phyloP scores from a whole-genome alignment of 768 basidiomycete species.

The Fomitopsis serialis region DNA sequence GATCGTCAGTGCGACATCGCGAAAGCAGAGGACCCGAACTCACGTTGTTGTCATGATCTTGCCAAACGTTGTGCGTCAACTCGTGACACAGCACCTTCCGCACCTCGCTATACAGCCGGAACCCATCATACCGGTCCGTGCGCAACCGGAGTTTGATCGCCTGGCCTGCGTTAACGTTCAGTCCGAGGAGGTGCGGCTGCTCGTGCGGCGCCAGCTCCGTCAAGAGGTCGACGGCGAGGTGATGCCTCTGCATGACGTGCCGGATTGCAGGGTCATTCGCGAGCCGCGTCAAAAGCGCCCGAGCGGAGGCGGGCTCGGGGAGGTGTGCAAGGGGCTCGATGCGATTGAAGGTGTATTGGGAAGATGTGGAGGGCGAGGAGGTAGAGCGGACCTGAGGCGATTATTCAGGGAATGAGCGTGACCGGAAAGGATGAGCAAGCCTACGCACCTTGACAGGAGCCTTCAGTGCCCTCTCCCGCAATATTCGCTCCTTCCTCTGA shows the following conservation, averaged over 20 bases:
- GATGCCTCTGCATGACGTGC: slow-evolving; percentile 66
- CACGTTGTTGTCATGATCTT: slow-evolving; percentile 69
- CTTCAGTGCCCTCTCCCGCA: slow-evolving; percentile 53
- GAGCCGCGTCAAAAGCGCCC: slow-evolving; percentile 48
- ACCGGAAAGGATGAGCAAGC: not conserved
- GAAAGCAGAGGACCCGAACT: slow-evolving; percentile 19
- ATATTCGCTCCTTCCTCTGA: slow-evolving; percentile 49
- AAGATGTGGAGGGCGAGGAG: slow-evolving; percentile 28
- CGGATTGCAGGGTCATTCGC: slow-evolving; percentile 67
- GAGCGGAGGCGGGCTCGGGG: slow-evolving; percentile 55
- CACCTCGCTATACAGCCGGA: slow-evolving; percentile 58
- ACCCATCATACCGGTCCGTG: slow-evolving; percentile 69
- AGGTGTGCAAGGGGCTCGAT: slow-evolving; percentile 59
- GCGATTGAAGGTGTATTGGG: slow-evolving; percentile 58
- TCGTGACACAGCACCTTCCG: slow-evolving; percentile 74
- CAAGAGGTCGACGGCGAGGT: slow-evolving; percentile 61
- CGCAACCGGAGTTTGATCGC: slow-evolving; percentile 64
- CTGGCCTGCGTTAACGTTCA: slow-evolving; percentile 59
- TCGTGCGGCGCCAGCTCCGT: slow-evolving; percentile 81
- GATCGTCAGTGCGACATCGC: not conserved
- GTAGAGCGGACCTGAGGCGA: slow-evolving; percentile 49
- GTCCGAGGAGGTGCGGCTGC: slow-evolving; percentile 60
- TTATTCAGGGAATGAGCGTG: not conserved
- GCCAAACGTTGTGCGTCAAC: slow-evolving; percentile 69
- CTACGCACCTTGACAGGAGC: slow-evolving; percentile 49